Conservation (phyloP, 2,329 filamentous ascomycete species). For the Cercospora citrullina region DNA sequence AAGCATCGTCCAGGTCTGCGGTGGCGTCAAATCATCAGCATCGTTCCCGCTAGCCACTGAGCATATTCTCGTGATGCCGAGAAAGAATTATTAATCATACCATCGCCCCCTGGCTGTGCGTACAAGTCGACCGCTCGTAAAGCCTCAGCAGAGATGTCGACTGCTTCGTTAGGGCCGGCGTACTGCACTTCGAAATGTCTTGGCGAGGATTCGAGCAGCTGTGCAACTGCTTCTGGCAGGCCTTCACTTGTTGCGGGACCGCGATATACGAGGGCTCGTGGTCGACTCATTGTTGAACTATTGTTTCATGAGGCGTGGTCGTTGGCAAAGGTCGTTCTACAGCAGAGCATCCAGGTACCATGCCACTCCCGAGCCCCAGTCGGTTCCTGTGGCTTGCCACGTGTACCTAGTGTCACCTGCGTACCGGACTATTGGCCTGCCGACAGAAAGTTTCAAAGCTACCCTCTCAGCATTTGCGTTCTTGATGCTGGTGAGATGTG, state of each 20-base stretch:
- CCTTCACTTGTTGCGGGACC: conserved; percentile 22
- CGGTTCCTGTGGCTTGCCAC: not conserved
- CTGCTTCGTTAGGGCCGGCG: conserved; percentile 24
- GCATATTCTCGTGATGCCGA: not conserved
- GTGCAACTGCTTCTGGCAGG: conserved; percentile 24
- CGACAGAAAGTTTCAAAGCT: not conserved
- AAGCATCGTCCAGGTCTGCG: conserved; percentile 23
- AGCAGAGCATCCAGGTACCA: not conserved
- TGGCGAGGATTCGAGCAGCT: conserved; percentile 20
- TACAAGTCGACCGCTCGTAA: conserved; percentile 21
- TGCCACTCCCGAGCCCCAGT: not conserved
- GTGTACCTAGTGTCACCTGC: not conserved
- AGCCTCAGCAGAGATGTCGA: conserved; percentile 21
- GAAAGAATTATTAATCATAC: conserved; percentile 12
- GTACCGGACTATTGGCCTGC: not conserved
- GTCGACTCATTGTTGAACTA: conserved; percentile 4
- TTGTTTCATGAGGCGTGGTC: not conserved
- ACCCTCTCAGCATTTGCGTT: not conserved
- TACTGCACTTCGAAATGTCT: conserved; percentile 24
- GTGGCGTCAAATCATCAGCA: conserved; percentile 1
- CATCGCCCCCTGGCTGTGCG: conserved; percentile 28
- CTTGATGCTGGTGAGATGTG: not conserved
- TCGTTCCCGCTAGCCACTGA: not conserved
- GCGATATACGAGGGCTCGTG: conserved; percentile 26
- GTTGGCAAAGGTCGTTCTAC: not conserved